Evolutionary conservation across 2,329 filamentous ascomycete genomes (phyloP).

Genomic region (Fonsecaea nubica): DNA sequence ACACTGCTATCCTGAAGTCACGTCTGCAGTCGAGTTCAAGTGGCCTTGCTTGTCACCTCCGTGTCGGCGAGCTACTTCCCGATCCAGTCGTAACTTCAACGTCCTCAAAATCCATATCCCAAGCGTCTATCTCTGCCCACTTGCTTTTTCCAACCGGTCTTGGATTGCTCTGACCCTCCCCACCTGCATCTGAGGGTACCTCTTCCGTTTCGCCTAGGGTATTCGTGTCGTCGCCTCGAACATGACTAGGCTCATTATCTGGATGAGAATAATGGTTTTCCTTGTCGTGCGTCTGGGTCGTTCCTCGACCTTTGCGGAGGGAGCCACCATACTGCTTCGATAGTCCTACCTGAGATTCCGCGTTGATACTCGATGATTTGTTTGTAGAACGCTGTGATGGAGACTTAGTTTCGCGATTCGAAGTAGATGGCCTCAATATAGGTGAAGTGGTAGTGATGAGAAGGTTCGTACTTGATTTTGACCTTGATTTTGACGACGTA

Average conservation of each 20-base stretch:
- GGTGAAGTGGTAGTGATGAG: conserved; percentile 35
- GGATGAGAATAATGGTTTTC: conserved; percentile 25
- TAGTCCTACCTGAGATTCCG: conserved; percentile 15
- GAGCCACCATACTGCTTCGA: conserved; percentile 39
- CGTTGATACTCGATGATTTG: conserved; percentile 18
- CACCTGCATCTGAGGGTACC: neutral
- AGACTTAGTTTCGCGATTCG: conserved; percentile 39
- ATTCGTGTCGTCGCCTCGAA: neutral
- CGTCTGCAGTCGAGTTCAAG: neutral
- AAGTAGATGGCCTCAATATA: conserved; percentile 35
- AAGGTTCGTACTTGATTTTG: conserved; percentile 36
- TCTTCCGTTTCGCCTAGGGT: neutral
- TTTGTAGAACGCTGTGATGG: conserved; percentile 35
- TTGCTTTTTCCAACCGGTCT: conserved; percentile 24
- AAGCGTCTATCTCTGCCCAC: conserved; percentile 41
- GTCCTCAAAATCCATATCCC: conserved; percentile 40
- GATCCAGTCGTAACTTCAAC: conserved; percentile 35
- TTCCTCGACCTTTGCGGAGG: conserved; percentile 13
- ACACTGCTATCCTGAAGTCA: neutral
- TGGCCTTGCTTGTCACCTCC: conserved; percentile 8
- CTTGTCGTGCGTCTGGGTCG: conserved; percentile 25
- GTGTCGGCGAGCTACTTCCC: conserved; percentile 29
- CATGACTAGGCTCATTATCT: neutral
- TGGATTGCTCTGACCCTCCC: conserved; percentile 1
- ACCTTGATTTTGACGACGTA: conserved; percentile 23